Base-by-base conservation (phyloP, 2,329 filamentous ascomycete genomes). In the Diaporthe destruens region DNA sequence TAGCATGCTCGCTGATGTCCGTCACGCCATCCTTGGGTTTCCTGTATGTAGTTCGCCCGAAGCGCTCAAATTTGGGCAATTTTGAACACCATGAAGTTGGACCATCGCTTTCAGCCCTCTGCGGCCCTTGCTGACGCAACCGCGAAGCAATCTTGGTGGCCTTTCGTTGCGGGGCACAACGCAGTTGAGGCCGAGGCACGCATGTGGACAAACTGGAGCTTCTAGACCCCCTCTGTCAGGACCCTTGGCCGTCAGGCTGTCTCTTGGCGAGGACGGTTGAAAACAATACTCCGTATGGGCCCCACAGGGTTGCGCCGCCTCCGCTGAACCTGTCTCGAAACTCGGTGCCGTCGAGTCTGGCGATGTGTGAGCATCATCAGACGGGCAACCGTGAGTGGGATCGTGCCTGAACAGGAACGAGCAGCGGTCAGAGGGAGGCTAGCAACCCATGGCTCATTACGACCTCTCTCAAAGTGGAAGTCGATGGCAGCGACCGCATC, bases 21-120 rank as follows among this genome's bases (percentile, higher is more conserved):
- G 42, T 53, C 39, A 53, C n/a, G 42, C 42, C 32, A 51, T 44
- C 20, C 20, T 32, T 20, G 32, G 32, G 32, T 23, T 18, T 9
- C 16, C 39, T 39, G n/a, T n/a, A n/a, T 34, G 23, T 23, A 54
- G 47, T 51, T 59, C 18, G 36, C 34, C 34, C 29, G 29, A 29
- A 5, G 29, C 29, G 29, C 29, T 29, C 29, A 2, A 29, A 5
- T n/a, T n/a, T n/a, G 29, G 29, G 29, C 29, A 2, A 29, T 29
- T 29, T 2, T 29, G 29, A n/a, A n/a, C n/a, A n/a, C n/a, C n/a
- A 36, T 36, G 66, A 39, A 54, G 57, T 36, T 54, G n/a, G n/a
- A n/a, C n/a, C n/a, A 69, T 69, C 36, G 66, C 47, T 20, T 69
- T 59, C 66, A 69, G 66, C 66, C 66, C 23, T 69, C 66, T 69